A percentile compares a stretch with the other conserved stretches of the same genome.
These are phyloP conservation scores for Euclidium syriacum DNA, from an alignment of 345 rosid genomes.

Conservation along the genomic window DNA sequence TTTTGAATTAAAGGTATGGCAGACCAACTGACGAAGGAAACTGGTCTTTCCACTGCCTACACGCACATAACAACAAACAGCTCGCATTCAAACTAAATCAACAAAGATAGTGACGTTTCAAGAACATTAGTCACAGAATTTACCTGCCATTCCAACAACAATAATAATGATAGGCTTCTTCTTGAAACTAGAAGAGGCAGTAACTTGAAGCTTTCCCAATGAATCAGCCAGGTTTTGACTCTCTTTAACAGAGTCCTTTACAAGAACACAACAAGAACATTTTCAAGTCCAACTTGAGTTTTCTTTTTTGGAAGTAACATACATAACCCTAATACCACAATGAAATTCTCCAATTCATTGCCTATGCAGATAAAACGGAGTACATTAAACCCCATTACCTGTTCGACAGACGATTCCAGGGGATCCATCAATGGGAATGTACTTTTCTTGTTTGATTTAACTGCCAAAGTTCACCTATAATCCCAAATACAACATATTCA, in stretches of 20 bases:
- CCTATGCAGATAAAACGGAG: neutral
- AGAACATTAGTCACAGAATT: neutral
- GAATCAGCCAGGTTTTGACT: conserved; percentile 48
- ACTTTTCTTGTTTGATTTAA: conserved; percentile 31
- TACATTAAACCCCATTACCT: conserved; percentile 21
- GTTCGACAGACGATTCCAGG: conserved; percentile 27
- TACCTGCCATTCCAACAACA: conserved; percentile 89
- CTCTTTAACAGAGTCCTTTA: conserved; percentile 34
- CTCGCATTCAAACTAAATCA: conserved; percentile 4
- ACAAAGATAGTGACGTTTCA: neutral
- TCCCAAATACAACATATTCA: conserved; percentile 18
- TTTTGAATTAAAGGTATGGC: conserved; percentile 60
- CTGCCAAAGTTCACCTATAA: conserved; percentile 27
- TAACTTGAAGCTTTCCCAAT: conserved; percentile 52
- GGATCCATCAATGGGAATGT: conserved; percentile 44
- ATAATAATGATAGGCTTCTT: conserved; percentile 66
- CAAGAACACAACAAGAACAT: neutral
- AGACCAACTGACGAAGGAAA: conserved; percentile 65
- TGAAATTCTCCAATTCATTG: neutral
- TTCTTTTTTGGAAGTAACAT: neutral
- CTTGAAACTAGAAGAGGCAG: conserved; percentile 43
- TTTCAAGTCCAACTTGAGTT: neutral
- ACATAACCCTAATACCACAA: neutral
- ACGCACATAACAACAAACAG: neutral
- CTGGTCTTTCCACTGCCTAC: conserved; percentile 87